Conservation (phyloP, 495 filamentous ascomycete genomes). For the Entonaema liquescens region DNA sequence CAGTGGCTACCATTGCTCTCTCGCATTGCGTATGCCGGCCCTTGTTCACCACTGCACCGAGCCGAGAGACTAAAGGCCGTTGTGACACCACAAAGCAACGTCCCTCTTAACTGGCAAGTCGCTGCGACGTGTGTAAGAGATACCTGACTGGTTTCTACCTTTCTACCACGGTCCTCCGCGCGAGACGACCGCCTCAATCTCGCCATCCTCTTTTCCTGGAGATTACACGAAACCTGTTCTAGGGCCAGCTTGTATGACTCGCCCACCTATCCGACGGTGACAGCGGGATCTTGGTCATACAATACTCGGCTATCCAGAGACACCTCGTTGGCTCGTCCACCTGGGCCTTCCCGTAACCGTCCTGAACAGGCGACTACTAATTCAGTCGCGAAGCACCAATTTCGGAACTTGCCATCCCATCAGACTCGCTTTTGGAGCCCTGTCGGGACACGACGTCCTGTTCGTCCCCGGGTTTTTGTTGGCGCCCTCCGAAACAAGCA, state of each 20-base stretch:
- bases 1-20: slow-evolving; percentile 33
- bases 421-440: slow-evolving; percentile 27
- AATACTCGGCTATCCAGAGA: slow-evolving; percentile 49
- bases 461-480: slow-evolving; percentile 43
- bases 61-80: slow-evolving; percentile 39
- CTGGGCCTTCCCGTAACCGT: slow-evolving; percentile 40
- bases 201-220: slow-evolving; percentile 26
- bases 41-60: slow-evolving; percentile 43
- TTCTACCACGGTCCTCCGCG: slow-evolving; percentile 17
- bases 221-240: slow-evolving; percentile 44
- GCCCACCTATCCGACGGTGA: slow-evolving; percentile 46
- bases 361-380: slow-evolving; percentile 43
- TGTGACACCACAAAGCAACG: slow-evolving; percentile 38
- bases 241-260: slow-evolving; percentile 44
- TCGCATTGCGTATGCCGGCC: slow-evolving; percentile 40
- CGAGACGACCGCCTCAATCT: slow-evolving; percentile 33
- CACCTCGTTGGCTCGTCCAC: slow-evolving; percentile 47
- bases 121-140: slow-evolving; percentile 30
- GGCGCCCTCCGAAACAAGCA: slow-evolving; percentile 50
- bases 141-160: slow-evolving; percentile 17
- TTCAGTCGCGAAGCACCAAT: slow-evolving; percentile 40
- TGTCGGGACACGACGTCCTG: slow-evolving; percentile 45
- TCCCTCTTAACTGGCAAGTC: slow-evolving; percentile 24
- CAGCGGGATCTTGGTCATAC: slow-evolving; percentile 58
- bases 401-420: slow-evolving; percentile 44